Percentiles rank a stretch among this genome's conserved stretches.
Conservation (phyloP, 2,329 filamentous ascomycete genomes). For the Claviceps paspali region DNA sequence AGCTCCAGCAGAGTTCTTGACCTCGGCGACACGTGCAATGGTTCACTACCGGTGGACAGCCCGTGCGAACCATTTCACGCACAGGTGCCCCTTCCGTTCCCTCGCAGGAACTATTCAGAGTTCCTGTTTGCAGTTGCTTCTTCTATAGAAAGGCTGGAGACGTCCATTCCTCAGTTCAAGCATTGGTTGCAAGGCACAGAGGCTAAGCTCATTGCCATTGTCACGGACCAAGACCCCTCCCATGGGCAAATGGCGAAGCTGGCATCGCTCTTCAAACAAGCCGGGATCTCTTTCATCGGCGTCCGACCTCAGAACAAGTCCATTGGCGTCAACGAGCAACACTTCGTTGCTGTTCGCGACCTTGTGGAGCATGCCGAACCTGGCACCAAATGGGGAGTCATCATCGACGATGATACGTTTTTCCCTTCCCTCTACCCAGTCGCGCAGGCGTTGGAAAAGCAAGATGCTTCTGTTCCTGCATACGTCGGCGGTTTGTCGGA, state of each 20-base stretch:
- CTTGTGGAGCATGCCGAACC: conserved; percentile 28
- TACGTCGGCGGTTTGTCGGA: conserved; percentile 46
- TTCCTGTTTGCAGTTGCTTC: conserved; percentile 45
- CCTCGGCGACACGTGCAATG: conserved; percentile 13
- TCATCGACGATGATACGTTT: conserved; percentile 51
- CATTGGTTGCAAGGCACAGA: conserved; percentile 40
- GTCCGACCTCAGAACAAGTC: conserved; percentile 17
- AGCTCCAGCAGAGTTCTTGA: conserved; percentile 15
- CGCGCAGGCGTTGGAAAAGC: conserved; percentile 27
- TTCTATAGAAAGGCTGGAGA: conserved; percentile 30
- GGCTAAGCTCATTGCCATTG: conserved; percentile 34
- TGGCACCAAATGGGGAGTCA: conserved; percentile 36
- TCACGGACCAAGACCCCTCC: conserved; percentile 23
- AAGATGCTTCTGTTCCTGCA: conserved; percentile 31
- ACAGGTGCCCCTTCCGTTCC: conserved; percentile 29
- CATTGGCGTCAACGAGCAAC: conserved; percentile 34
- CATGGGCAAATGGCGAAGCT: conserved; percentile 13
- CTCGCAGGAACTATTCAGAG: conserved; percentile 28
- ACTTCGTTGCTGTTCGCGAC: conserved; percentile 39
- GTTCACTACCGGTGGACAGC: conserved; percentile 2
- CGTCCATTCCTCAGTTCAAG: conserved; percentile 34
- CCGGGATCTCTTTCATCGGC: conserved; percentile 20
- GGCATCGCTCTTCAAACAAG: conserved; percentile 13
- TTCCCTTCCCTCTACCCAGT: conserved; percentile 39
- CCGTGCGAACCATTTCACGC: conserved; percentile 29